phyloP scores from a whole-genome alignment of 1,284 basidiomycete genomes.

The Marasmius tenuissimus region DNA sequence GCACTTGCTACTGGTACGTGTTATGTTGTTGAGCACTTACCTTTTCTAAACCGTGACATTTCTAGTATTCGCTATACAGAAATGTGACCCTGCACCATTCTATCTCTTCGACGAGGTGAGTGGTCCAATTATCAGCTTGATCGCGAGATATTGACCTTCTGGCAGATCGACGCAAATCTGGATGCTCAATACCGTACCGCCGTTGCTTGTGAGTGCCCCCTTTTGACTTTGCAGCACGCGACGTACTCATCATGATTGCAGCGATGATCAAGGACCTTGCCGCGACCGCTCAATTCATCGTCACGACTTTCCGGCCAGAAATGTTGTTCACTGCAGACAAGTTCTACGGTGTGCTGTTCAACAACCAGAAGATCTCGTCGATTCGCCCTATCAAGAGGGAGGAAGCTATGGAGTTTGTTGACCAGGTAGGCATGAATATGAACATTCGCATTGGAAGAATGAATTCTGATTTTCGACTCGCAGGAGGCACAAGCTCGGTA shows the following conservation, averaged over 20 bases:
- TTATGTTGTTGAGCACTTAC: neutral
- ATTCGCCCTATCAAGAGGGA: conserved; percentile 82
- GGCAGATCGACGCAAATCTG: conserved; percentile 92
- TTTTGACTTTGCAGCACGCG: neutral
- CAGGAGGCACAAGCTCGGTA: conserved; percentile 33
- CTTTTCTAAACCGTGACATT: too few relatives aligned
- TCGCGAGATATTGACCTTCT: neutral
- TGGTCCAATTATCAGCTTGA: neutral
- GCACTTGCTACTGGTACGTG: conserved; percentile 85
- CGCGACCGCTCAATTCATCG: conserved; percentile 92
- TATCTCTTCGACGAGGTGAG: conserved; percentile 97
- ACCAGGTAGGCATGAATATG: conserved; percentile 52
- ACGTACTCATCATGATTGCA: conserved; percentile 25
- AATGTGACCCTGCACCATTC: conserved; percentile 98
- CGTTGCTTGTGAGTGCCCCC: conserved; percentile 72
- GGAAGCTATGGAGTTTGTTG: conserved; percentile 88
- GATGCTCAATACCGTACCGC: conserved; percentile 98
- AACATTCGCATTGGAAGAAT: neutral
- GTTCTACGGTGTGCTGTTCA: conserved; percentile 99
- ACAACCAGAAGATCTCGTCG: conserved; percentile 91
- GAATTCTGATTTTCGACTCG: neutral
- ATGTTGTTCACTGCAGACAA: conserved; percentile 95
- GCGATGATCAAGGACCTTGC: conserved; percentile 95
- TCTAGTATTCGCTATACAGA: conserved; percentile 98
- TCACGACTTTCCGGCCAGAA: conserved; percentile 97